Base-by-base conservation (phyloP, 2,329 filamentous ascomycete genomes). In the Epichloe bromicola region DNA sequence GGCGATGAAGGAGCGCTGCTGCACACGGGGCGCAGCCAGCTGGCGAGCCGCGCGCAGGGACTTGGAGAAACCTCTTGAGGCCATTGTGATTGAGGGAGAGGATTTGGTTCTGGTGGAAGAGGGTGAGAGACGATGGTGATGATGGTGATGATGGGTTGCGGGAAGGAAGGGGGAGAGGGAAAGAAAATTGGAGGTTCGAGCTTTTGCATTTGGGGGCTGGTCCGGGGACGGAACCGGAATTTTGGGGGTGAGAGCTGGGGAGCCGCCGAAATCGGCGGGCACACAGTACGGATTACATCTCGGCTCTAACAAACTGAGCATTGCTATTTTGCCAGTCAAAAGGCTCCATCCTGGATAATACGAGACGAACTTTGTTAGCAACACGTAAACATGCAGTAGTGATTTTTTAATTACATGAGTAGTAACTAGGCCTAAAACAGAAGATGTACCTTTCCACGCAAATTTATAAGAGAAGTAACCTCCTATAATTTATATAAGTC, bases 51-150 rank as follows among this genome's bases (percentile, higher is more conserved):
- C 73, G 66, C 80, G 79, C 62, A 85, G 71, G 66, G 80, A 76
- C 75, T 79, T 82, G 64, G 78, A 78, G 75, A 88, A 76, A 74
- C 74, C 81, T 73, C 85, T 79, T 64, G 86, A 86, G 69, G 86
- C 85, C 86, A 91, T 90, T 74, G 69, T 79, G 71, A 41, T 54
- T 54, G 45, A 40, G 51, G 54, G 48, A 50, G 55, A 51, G 57
- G 56, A 58, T 55, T 62, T 58, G 61, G 59, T 30, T 42, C n/a
- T 41, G 39, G 38, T 23, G 17, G 30, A 17, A 17, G 11, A 55
- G 58, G 60, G 58, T 58, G 44, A 57, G 63, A 62, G 56, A 58
- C 51, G 56, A 58, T 14, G 47, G 41, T 37, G 20, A 8, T 23
- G 40, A 42, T 53, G 53, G 51, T 17, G 20, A 8, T n/a, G 33